Conservation (phyloP, 495 filamentous ascomycete genomes). For the Cladorrhinum samala region DNA sequence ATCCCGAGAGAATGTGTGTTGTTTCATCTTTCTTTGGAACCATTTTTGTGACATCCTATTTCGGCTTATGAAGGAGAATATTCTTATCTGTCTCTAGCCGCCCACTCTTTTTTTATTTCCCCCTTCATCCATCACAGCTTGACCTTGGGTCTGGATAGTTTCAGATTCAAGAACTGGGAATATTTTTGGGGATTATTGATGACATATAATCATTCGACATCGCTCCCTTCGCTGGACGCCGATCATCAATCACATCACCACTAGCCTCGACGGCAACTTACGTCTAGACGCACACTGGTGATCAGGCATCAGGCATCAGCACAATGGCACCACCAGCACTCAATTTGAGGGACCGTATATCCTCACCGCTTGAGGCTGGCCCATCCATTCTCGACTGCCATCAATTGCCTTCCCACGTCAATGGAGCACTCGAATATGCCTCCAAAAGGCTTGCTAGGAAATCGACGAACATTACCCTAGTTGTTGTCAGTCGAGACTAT, state of each 20-base stretch:
- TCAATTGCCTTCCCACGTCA: conserved; percentile 40
- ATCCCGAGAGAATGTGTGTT: not conserved
- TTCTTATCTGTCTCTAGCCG: conserved; percentile 18
- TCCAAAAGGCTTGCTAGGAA: conserved; percentile 45
- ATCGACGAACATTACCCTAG: conserved; percentile 38
- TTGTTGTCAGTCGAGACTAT: conserved; percentile 45
- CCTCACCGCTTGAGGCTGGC: conserved; percentile 50
- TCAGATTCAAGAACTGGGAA: not conserved
- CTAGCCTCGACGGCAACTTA: not conserved
- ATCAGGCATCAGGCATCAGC: too few species aligned
- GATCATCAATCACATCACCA: not conserved
- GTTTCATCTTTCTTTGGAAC: conserved; percentile 7
- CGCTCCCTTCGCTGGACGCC: not conserved
- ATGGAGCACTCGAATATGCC: conserved; percentile 44
- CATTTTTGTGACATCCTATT: not conserved
- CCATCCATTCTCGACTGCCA: conserved; percentile 42
- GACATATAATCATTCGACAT: not conserved
- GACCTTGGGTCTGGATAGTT: not conserved
- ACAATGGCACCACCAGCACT: not conserved
- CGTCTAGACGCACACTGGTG: too few species aligned
- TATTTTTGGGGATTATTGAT: not conserved
- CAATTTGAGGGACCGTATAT: conserved; percentile 43
- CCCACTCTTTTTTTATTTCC: conserved; percentile 23
- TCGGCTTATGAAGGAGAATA: too few species aligned
- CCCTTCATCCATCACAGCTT: not conserved